phyloP scores from a whole-genome alignment of 2,329 filamentous ascomycete species.

The Mariannaea sp. region DNA sequence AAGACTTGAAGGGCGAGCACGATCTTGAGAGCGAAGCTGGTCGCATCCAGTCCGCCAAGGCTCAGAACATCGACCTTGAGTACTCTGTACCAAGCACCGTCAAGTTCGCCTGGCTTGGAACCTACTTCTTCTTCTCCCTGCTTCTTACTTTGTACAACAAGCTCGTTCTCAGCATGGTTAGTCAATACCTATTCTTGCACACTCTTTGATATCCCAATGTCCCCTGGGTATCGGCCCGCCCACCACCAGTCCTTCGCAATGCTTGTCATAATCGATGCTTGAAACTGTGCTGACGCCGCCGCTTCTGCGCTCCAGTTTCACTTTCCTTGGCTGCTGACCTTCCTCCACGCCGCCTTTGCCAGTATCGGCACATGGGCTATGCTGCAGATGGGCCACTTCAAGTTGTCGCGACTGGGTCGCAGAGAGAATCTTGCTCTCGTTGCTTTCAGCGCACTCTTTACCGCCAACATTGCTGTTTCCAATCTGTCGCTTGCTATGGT shows the following conservation, averaged over 20 bases:
- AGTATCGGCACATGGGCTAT: conserved; percentile 60
- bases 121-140: conserved; percentile 57
- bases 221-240: too few species aligned
- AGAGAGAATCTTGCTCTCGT: conserved; percentile 61
- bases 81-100: conserved; percentile 50
- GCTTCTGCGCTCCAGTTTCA: conserved; percentile 49
- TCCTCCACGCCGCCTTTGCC: conserved; percentile 61
- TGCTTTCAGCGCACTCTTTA: conserved; percentile 65
- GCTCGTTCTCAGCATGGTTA: conserved; percentile 57
- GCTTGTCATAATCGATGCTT: conserved; percentile 7
- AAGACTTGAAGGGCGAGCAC: conserved; percentile 37
- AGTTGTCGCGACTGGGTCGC: conserved; percentile 55
- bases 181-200: conserved; percentile 26
- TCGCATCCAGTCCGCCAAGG: conserved; percentile 36
- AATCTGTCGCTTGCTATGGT: conserved; percentile 66
- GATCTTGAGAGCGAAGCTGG: conserved; percentile 43
- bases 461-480: conserved; percentile 67
- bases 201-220: too few species aligned
- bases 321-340: conserved; percentile 65
- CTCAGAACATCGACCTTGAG: conserved; percentile 49
- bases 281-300: conserved; percentile 29
- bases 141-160: conserved; percentile 64
- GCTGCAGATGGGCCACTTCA: conserved; percentile 57
- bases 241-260: too few species aligned
- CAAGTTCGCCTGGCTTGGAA: conserved; percentile 56